These are phyloP conservation scores for Chytridiales sp. DNA, from an alignment of 371 early-diverging fungal genomes.

Conservation along the genomic window DNA sequence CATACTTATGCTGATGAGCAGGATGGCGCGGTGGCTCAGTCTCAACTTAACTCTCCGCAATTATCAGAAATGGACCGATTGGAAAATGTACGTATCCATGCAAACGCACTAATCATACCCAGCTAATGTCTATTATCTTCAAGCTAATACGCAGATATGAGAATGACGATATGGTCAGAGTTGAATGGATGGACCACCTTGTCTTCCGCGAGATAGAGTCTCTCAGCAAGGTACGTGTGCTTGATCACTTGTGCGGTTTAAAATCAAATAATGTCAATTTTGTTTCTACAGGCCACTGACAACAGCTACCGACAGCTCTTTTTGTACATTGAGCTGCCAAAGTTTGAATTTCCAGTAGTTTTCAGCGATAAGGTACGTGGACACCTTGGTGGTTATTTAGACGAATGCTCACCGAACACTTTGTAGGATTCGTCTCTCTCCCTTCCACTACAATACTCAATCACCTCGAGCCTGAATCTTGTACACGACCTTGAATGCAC, in stretches of 20 bases:
- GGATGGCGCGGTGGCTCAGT: constrained; percentile 52
- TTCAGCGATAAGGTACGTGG: constrained; percentile 71
- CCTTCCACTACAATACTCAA: constrained; percentile 26
- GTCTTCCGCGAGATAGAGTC: constrained; percentile 80
- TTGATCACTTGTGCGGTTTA: constrained; percentile 1
- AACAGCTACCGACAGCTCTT: constrained; percentile 40
- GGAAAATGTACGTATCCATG: constrained; percentile 62
- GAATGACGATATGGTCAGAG: constrained; percentile 75
- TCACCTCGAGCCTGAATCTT: constrained; percentile 26
- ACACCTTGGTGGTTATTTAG: not conserved
- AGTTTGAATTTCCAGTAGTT: constrained; percentile 91
- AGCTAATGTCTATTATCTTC: not conserved
- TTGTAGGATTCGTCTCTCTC: constrained; percentile 33
- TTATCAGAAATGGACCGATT: constrained; percentile 77
- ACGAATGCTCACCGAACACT: not conserved
- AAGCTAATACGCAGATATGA: constrained; percentile 81
- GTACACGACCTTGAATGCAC: constrained; percentile 42
- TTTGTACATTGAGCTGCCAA: constrained; percentile 84
- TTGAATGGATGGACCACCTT: constrained; percentile 90
- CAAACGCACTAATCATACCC: constrained; percentile 3
- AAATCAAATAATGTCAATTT: too few relatives aligned
- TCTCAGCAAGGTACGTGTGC: constrained; percentile 61
- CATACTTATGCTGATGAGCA: constrained; percentile 71
- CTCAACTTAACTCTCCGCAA: constrained; percentile 60
- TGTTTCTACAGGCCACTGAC: too few relatives aligned